Evolutionary conservation across 1,284 basidiomycete genomes (phyloP), one percentile per base, ranked within the genome.

Genomic region (Fistulinella staudtii): DNA sequence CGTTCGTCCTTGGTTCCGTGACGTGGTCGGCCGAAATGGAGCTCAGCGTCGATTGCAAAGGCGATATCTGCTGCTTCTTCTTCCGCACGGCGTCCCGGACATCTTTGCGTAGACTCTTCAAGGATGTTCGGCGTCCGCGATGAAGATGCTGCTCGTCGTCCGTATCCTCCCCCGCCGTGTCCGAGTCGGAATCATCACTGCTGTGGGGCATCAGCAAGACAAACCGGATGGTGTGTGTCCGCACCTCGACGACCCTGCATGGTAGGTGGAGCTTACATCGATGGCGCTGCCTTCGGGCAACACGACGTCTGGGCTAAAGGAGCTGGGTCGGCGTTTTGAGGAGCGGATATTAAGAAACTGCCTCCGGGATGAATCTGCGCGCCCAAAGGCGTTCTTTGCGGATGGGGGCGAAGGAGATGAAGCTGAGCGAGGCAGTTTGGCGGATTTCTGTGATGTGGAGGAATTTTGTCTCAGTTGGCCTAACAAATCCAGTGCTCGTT

Each of bases 181-280:
- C 62, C 5, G 49, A 41, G 18, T 55, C 65, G 7, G 60, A 66
- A 38, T 61, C 50, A 9, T 66, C 56, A 20, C 66, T 68, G 22
- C n/a, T 25, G 11, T 14, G 14, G 15, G 18, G 13, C 7, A 31
- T 63, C 28, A 57, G 47, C 31, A 22, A 22, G 35, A 37, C 28
- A 42, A 8, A 41, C 18, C 35, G 38, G 33, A 24, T 23, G 17
- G 34, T n/a, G 5, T 22, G 36, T 23, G 33, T 45, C 49, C 69
- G 36, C 52, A 84, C 83, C 82, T 78, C 13, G 86, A 89, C 22
- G 84, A 85, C 27, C 86, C 87, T 15, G 81, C 86, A 49, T 86
- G 82, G 64, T 89, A 89, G 55, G 86, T 89, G n/a, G 87, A 88
- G 56, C 85, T 89, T 80, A 86, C 80, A 53, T 80, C 86, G 52